Base-by-base conservation (phyloP, 192 early-diverging fungal species). In the Podila verticillata region DNA sequence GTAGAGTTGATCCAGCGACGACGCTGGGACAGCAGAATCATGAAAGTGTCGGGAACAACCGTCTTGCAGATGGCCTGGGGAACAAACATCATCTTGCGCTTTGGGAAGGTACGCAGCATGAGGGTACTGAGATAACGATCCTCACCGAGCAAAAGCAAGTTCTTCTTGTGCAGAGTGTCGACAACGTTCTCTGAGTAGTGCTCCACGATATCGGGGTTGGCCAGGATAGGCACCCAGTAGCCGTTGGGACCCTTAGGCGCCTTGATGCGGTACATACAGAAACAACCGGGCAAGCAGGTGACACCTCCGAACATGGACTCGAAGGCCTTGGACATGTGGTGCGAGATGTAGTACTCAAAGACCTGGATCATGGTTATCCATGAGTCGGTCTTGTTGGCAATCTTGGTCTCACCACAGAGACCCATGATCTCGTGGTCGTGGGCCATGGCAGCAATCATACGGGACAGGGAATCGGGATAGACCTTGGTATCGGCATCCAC, bases 261-360 rank as follows among this genome's bases (percentile, higher is more conserved):
- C 82, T 97, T 97, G 85, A 97, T 92, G 26, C 96, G 93, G 82
- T 95, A 98, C 94, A 96, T 95, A 85, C 94, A 96, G 88, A 98
- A 98, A 73, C 96, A 96, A 59, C 95, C 93, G 28, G 96, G 96
- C 51, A 98, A 75, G 84, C 96, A 98, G 5, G 96, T 98, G 15
- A 96, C 95, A 85, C 93, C 93, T 69, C 96, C 96, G 87, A 96
- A 98, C 57, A 95, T 88, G 30, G 93, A 94, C 85, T 98, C 96
- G 72, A 98, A 98, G 0, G 95, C 92, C 75, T 96, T 95, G 73
- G 89, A 88, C 70, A 95, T 88, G 72, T 98, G 95, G 74, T 98
- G 96, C 28, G 94, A 96, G 59, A 96, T 96, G 80, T 94, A 98
- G 87, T 98, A 98, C 86, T 98, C 96, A 72, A 95, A 98, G 17